phyloP scores from a whole-genome alignment of 1,139 yeast genomes.

The Debaryomyces fabryi region DNA sequence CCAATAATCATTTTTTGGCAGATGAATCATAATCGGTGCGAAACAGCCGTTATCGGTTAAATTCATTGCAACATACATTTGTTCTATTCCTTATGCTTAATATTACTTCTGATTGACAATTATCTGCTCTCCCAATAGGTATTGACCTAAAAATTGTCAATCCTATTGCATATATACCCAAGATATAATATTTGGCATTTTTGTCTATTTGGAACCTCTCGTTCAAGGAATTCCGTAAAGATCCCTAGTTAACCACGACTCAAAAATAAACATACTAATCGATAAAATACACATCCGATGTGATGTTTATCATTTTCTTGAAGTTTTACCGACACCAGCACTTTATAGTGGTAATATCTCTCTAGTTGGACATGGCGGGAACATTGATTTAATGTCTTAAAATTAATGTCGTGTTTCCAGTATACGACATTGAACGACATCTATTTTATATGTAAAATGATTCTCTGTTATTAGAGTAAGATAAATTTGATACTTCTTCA shows the following conservation, averaged over 20 bases:
- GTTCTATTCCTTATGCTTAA: not conserved
- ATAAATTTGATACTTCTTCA: not conserved
- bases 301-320: not conserved
- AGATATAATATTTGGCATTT: not conserved
- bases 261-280: no score
- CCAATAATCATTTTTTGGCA: not conserved
- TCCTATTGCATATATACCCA: not conserved
- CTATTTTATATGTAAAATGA: not conserved
- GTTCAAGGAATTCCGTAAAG: not conserved
- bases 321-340: not conserved
- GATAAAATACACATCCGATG: no score
- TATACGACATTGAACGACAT: not conserved
- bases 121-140: not conserved
- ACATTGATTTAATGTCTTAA: not conserved
- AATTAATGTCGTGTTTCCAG: not conserved
- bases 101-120: not conserved
- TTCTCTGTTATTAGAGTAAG: not conserved
- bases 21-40: not conserved
- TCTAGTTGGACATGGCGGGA: not conserved
- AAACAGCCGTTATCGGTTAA: constrained; percentile 7
- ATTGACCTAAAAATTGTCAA: not conserved
- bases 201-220: not conserved
- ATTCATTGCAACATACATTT: not conserved
- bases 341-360: not conserved
- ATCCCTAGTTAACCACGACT: no score